A percentile compares a stretch with the other conserved stretches of the same genome.
Conservation (phyloP, 768 basidiomycete genomes). For the Trametes sanguinea region DNA sequence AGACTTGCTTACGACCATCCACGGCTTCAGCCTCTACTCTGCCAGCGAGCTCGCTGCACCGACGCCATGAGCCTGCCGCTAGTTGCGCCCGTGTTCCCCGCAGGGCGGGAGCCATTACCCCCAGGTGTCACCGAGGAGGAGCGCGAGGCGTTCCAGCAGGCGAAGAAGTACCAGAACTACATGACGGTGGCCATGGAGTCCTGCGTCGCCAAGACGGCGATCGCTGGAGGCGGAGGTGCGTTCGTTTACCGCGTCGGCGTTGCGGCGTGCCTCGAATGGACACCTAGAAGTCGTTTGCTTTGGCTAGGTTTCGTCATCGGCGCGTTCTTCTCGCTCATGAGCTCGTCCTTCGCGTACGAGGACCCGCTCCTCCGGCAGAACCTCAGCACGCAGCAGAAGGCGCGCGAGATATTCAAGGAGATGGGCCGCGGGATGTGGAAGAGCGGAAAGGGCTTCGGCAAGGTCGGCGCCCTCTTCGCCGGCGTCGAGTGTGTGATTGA, state of each 20-base stretch:
- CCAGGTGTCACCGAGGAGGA: conserved; percentile 84
- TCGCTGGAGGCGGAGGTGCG: conserved; percentile 85
- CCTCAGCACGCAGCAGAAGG: conserved; percentile 72
- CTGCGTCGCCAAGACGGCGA: conserved; percentile 77
- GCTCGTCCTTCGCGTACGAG: conserved; percentile 91
- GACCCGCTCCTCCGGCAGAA: conserved; percentile 79
- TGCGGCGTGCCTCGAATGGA: conserved; percentile 11
- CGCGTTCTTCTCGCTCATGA: conserved; percentile 96
- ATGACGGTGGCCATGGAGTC: conserved; percentile 79
- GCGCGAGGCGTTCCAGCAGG: conserved; percentile 60
- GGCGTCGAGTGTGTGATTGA: conserved; percentile 96
- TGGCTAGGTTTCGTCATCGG: conserved; percentile 83
- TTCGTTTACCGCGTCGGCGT: neutral
- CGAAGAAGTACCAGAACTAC: conserved; percentile 76
- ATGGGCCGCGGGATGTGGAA: conserved; percentile 94
- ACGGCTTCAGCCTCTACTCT: neutral
- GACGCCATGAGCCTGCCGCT: conserved; percentile 34
- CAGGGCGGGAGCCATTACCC: conserved; percentile 88
- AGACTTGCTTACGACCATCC: neutral
- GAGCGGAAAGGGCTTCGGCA: conserved; percentile 89
- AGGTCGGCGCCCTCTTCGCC: conserved; percentile 92
- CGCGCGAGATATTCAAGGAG: conserved; percentile 83
- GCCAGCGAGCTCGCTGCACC: neutral
- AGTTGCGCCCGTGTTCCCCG: conserved; percentile 74
- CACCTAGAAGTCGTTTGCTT: conserved; percentile 21